Percentiles rank a stretch among this genome's conserved stretches.
Evolutionary conservation across 352 stramenopile genomes (phyloP).

Genomic region (Phytophthora sp.): DNA sequence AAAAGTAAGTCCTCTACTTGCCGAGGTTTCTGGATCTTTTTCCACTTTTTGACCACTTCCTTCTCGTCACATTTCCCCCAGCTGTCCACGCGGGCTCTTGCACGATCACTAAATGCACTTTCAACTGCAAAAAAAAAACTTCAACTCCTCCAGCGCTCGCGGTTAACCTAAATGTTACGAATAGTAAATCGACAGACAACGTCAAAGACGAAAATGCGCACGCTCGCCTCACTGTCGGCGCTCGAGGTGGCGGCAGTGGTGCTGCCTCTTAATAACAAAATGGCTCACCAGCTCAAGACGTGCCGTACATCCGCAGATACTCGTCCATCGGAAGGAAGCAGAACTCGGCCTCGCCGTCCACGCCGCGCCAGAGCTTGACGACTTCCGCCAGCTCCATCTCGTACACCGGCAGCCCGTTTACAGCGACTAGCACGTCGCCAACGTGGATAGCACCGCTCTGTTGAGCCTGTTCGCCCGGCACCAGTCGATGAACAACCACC

Average conservation of each 20-base stretch:
- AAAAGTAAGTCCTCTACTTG: conserved; percentile 5
- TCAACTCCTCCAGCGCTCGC: conserved; percentile 3
- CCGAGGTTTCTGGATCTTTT: not conserved
- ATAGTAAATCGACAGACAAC: conserved; percentile 26
- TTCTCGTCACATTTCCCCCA: too few species aligned
- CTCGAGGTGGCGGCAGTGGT: conserved; percentile 13
- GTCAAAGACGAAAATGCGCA: conserved; percentile 24
- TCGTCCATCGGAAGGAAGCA: conserved; percentile 81
- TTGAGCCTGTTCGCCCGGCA: conserved; percentile 68
- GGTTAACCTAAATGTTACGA: conserved; percentile 23
- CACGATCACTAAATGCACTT: conserved; percentile 4
- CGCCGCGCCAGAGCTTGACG: conserved; percentile 69
- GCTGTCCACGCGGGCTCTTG: too few species aligned
- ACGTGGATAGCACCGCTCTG: conserved; percentile 61
- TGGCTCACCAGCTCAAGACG: conserved; percentile 29
- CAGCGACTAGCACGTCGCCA: conserved; percentile 77
- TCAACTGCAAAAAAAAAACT: conserved; percentile 12
- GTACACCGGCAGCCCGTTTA: conserved; percentile 84
- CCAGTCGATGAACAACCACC: conserved; percentile 62
- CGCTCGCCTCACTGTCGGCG: conserved; percentile 17
- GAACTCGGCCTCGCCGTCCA: conserved; percentile 79
- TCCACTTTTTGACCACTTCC: too few species aligned
- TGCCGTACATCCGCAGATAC: conserved; percentile 71
- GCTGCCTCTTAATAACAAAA: conserved; percentile 38
- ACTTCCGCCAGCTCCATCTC: conserved; percentile 82